Conservation (phyloP, 1,284 basidiomycete genomes). For the Sporisorium iseilematis-ciliati region DNA sequence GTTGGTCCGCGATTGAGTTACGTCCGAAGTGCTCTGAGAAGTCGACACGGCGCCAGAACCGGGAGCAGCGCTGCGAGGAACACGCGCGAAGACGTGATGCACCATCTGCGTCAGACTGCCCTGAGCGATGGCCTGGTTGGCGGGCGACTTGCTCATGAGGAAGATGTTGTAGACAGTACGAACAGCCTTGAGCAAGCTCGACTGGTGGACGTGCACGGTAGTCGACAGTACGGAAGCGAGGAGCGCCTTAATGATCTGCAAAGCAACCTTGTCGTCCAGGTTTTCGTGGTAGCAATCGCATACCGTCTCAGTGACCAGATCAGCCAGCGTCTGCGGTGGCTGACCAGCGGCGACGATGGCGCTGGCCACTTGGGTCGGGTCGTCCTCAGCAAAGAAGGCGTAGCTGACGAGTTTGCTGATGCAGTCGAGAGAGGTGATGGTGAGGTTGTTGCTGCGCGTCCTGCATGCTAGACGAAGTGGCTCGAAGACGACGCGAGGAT, state of each 20-base stretch:
- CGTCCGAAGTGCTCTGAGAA: constrained; percentile 34
- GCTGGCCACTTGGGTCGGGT: constrained; percentile 25
- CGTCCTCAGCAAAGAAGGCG: constrained; percentile 68
- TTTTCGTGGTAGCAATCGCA: constrained; percentile 66
- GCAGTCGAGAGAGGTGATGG: constrained; percentile 66
- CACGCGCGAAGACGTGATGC: constrained; percentile 66
- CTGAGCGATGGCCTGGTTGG: constrained; percentile 68
- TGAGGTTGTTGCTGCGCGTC: constrained; percentile 61
- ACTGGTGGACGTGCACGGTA: constrained; percentile 66
- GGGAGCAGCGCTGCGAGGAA: constrained; percentile 40
- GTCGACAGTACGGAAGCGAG: constrained; percentile 66
- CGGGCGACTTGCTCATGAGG: constrained; percentile 62
- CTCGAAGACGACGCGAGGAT: constrained; percentile 68
- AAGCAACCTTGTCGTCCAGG: constrained; percentile 62
- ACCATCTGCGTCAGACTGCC: constrained; percentile 69
- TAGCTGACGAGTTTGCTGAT: constrained; percentile 69
- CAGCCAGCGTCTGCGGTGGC: constrained; percentile 57
- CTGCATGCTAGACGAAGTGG: constrained; percentile 66
- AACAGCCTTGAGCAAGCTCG: constrained; percentile 71
- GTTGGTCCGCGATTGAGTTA: constrained; percentile 20
- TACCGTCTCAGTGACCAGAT: constrained; percentile 68
- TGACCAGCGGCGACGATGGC: constrained; percentile 35
- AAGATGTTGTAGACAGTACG: constrained; percentile 70
- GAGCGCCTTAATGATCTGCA: constrained; percentile 70
- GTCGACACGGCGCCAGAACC: constrained; percentile 19